A percentile compares a stretch with the other conserved stretches of the same genome.
These are phyloP conservation scores for Wickerhamomyces ciferrii DNA, from an alignment of 805 yeast species.

Conservation along the genomic window DNA sequence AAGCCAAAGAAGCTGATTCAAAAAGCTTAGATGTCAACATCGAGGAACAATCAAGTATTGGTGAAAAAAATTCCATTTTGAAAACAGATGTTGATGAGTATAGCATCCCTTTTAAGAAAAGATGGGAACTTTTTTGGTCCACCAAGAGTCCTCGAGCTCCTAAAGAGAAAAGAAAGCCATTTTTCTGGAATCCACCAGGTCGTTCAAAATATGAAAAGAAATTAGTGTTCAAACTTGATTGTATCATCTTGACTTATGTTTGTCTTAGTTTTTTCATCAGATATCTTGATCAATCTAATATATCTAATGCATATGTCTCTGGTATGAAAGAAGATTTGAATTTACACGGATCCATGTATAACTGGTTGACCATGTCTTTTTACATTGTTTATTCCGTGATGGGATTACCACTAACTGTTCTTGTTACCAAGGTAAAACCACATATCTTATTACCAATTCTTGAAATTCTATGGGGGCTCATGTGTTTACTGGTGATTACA, in stretches of 20 bases:
- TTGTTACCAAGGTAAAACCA: background rate
- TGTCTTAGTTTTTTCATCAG: conserved; percentile 32
- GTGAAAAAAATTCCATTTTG: too few species aligned
- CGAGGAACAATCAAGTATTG: too few species aligned
- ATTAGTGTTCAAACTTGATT: conserved; percentile 42
- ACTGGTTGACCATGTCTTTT: background rate
- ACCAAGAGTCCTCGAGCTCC: background rate
- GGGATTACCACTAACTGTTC: background rate
- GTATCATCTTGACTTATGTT: conserved; percentile 44
- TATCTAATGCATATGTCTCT: conserved; percentile 57
- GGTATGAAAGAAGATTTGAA: conserved; percentile 50
- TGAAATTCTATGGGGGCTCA: background rate
- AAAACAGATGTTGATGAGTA: background rate
- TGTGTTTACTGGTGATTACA: background rate
- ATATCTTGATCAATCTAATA: conserved; percentile 54
- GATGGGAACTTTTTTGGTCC: background rate
- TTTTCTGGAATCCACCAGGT: conserved; percentile 10
- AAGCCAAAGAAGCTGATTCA: too few species aligned
- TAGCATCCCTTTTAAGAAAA: background rate
- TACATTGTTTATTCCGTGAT: too few species aligned
- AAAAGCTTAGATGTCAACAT: too few species aligned
- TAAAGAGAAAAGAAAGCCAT: background rate
- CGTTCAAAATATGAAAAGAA: conserved; percentile 38
- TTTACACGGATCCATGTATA: conserved; percentile 47
- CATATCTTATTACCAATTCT: background rate